These are phyloP conservation scores for Trichosanthes truncata DNA, from an alignment of 306 rosid species.

Conservation along the genomic window DNA sequence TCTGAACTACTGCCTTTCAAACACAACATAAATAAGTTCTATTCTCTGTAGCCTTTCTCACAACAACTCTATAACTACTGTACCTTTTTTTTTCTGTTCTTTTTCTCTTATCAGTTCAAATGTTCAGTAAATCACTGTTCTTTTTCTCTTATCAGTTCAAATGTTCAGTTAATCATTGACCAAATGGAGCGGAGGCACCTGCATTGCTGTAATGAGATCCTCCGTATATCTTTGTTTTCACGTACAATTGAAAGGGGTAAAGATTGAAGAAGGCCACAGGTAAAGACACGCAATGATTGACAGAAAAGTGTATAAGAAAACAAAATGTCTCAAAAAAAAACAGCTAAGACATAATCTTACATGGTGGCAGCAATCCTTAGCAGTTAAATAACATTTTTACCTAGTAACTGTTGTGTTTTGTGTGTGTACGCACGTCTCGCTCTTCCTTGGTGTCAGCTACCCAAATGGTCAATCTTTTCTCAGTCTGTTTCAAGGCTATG, in stretches of 20 bases:
- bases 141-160: neutral
- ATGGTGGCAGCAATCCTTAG: conserved; percentile 4
- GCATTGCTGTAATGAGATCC: conserved; percentile 2
- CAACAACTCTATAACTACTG: neutral
- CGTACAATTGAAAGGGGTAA: neutral
- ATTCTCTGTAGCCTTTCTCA: neutral
- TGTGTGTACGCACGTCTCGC: neutral
- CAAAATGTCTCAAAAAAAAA: neutral
- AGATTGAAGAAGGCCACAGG: neutral
- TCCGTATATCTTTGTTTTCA: neutral
- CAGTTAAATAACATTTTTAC: conserved; percentile 11
- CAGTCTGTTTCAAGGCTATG: neutral
- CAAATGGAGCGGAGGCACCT: neutral
- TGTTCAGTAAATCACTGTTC: neutral
- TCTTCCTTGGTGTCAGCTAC: neutral
- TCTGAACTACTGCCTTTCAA: neutral
- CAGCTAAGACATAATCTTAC: conserved; percentile 6
- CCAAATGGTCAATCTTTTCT: neutral
- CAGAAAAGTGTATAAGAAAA: neutral
- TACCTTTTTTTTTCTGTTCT: neutral
- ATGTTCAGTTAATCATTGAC: conserved; percentile 1
- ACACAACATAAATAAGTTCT: neutral
- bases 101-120: neutral
- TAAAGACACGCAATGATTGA: conserved; percentile 10
- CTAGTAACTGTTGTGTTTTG: neutral